These are phyloP conservation scores for Trichosporon faecale DNA, from an alignment of 1,284 basidiomycete species.

Conservation along the genomic window DNA sequence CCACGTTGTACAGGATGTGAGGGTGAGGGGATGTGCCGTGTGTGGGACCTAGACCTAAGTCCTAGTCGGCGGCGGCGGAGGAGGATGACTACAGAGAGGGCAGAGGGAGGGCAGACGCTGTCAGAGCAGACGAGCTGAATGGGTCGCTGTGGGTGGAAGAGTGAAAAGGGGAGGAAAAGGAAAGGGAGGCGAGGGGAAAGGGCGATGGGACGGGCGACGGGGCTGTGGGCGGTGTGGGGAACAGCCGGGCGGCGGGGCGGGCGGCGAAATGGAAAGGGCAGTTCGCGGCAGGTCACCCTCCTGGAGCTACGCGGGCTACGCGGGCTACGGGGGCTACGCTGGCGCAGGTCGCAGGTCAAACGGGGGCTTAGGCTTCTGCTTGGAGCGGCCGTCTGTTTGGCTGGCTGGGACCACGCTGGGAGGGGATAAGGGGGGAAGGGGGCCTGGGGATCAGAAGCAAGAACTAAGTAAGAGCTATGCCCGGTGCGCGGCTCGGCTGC, in stretches of 20 bases:
- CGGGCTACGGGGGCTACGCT: background rate
- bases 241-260: conserved; percentile 8
- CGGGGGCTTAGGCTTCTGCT: conserved; percentile 7
- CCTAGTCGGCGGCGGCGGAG: background rate
- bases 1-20: background rate
- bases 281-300: conserved; percentile 1
- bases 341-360: conserved; percentile 11
- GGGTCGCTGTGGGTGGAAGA: conserved; percentile 3
- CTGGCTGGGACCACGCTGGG: background rate
- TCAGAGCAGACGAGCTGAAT: conserved; percentile 8
- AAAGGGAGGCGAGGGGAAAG: conserved; percentile 10
- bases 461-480: conserved; percentile 6
- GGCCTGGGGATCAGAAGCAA: background rate
- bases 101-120: conserved; percentile 11
- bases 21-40: conserved; percentile 1
- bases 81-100: conserved; percentile 11
- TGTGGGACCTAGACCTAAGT: conserved; percentile 6
- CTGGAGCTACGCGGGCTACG: background rate
- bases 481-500: background rate
- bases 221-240: conserved; percentile 5
- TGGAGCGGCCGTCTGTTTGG: background rate
- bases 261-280: conserved; percentile 7
- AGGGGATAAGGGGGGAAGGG: conserved; percentile 8
- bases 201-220: conserved; percentile 11
- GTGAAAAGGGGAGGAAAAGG: conserved; percentile 8